phyloP scores from a whole-genome alignment of 805 yeast species.

The Metschnikowia peoriensis region DNA sequence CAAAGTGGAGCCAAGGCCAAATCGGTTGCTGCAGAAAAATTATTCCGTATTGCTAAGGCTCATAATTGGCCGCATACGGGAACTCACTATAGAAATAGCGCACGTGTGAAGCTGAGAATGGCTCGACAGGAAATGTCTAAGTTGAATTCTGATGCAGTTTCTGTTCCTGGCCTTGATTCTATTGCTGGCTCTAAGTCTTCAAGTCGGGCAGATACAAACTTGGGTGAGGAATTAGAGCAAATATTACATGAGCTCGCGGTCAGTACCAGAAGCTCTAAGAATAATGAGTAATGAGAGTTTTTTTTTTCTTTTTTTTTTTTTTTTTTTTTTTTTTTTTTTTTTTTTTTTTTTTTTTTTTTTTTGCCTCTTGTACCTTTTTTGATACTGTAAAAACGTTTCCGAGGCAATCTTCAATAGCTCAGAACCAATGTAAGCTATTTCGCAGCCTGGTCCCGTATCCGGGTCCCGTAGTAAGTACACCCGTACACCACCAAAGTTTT shows the following conservation, averaged over 20 bases:
- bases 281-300: neutral
- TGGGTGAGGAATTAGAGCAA: conserved; percentile 8
- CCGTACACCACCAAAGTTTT: neutral
- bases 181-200: neutral
- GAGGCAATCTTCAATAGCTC: too few species aligned
- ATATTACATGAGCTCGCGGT: conserved; percentile 5
- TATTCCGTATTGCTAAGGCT: conserved; percentile 34
- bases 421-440: neutral
- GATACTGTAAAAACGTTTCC: too few species aligned
- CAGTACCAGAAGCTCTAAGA: neutral
- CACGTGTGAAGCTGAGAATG: conserved; percentile 23
- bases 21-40: conserved; percentile 25
- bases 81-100: conserved; percentile 26
- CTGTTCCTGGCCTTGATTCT: neutral
- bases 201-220: neutral
- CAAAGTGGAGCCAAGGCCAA: conserved; percentile 31
- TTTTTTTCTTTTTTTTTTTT: neutral
- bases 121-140: conserved; percentile 11
- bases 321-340: neutral
- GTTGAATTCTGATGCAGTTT: conserved; percentile 3
- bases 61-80: conserved; percentile 37
- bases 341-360: neutral
- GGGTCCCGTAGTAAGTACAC: neutral
- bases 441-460: conserved; percentile 1
- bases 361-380: too few species aligned